Percentiles rank a stretch among this genome's conserved stretches.
These are phyloP conservation scores for Boletus rex-veris DNA, from an alignment of 768 basidiomycete species.

Conservation along the genomic window DNA sequence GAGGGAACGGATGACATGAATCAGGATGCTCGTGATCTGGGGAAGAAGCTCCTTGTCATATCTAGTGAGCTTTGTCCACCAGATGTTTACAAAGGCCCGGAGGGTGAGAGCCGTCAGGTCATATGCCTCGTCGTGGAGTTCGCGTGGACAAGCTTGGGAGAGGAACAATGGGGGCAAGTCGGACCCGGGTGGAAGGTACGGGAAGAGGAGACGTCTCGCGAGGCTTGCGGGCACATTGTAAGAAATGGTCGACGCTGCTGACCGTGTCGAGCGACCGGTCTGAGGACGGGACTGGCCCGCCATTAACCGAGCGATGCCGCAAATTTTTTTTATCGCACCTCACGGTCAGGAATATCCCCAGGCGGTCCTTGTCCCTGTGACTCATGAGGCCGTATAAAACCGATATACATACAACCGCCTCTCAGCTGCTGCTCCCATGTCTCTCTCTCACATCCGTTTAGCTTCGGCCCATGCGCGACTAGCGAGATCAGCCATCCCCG, in stretches of 20 bases:
- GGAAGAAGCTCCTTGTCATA: conserved; percentile 83
- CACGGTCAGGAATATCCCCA: no score
- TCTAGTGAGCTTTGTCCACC: conserved; percentile 82
- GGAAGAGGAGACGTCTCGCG: conserved; percentile 63
- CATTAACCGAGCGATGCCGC: background rate
- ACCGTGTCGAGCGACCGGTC: conserved; percentile 14
- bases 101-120: conserved; percentile 78
- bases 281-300: background rate
- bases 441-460: conserved; percentile 6
- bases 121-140: conserved; percentile 57
- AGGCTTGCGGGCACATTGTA: conserved; percentile 32
- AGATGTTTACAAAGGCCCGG: conserved; percentile 74
- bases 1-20: conserved; percentile 54
- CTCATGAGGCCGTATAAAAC: conserved; percentile 20
- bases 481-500: background rate
- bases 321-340: background rate
- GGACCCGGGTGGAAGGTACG: conserved; percentile 39
- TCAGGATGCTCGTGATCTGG: conserved; percentile 58
- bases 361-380: no score
- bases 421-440: conserved; percentile 15
- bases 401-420: background rate
- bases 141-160: conserved; percentile 41
- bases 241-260: conserved; percentile 24
- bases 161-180: conserved; percentile 54
- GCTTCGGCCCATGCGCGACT: conserved; percentile 7